Percentiles rank a stretch among this genome's conserved stretches.
Conservation (phyloP, 2,329 filamentous ascomycete genomes). For the Ceratocystis eucalypticola region DNA sequence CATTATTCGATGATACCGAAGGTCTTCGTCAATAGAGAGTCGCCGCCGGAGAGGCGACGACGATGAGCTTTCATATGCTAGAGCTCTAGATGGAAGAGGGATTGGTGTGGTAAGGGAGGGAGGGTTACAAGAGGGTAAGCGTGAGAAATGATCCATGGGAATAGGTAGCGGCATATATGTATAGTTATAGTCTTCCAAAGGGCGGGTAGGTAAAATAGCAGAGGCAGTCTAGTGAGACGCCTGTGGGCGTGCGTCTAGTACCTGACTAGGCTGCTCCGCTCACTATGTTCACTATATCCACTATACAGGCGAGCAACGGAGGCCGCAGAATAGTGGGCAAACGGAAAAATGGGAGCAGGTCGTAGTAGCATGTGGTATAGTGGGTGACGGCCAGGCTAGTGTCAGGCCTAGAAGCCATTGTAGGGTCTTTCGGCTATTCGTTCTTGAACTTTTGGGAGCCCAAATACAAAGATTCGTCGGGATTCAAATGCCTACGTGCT, state of each 20-base stretch:
- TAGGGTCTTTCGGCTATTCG: not conserved
- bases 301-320: not conserved
- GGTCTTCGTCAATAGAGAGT: slow-evolving; percentile 43
- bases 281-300: not conserved
- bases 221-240: not conserved
- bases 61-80: slow-evolving; percentile 7
- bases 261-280: not conserved
- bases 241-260: slow-evolving; percentile 11
- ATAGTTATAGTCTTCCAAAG: not conserved
- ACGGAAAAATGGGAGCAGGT: not conserved
- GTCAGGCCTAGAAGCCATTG: slow-evolving; percentile 3
- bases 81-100: not conserved
- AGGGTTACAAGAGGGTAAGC: not conserved
- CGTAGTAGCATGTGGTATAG: not conserved
- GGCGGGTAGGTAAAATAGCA: not conserved
- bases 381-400: slow-evolving; percentile 3
- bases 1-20: slow-evolving; percentile 41
- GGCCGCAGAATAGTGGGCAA: not conserved
- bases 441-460: not conserved
- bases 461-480: not conserved
- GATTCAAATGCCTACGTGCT: not conserved
- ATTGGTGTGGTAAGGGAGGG: not conserved
- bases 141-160: slow-evolving; percentile 10
- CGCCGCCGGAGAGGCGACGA: slow-evolving; percentile 30
- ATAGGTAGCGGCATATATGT: slow-evolving; percentile 14